Conservation (phyloP, 1,284 basidiomycete species). For the Mixia osmundae region DNA sequence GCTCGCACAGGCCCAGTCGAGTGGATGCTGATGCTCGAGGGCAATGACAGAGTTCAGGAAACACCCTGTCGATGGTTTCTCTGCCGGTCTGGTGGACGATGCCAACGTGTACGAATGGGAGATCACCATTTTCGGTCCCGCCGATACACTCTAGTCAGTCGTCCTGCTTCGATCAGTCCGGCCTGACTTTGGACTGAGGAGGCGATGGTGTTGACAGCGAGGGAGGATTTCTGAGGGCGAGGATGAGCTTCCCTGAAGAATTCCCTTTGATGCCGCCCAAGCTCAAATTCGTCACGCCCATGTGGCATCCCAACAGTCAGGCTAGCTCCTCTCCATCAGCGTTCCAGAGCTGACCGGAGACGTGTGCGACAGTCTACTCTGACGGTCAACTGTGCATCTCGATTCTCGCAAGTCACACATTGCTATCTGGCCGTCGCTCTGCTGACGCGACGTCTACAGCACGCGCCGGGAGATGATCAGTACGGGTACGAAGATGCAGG, state of each 20-base stretch:
- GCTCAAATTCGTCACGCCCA: slow-evolving; percentile 82
- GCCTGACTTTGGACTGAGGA: slow-evolving; percentile 7
- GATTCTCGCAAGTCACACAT: slow-evolving; percentile 43
- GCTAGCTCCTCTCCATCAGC: slow-evolving; percentile 3
- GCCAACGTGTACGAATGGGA: slow-evolving; percentile 86
- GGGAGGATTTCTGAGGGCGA: slow-evolving; percentile 75
- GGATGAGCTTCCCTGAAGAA: slow-evolving; percentile 64
- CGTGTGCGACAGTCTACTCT: slow-evolving; percentile 43
- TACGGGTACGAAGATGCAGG: slow-evolving; percentile 95
- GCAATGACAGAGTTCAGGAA: no score
- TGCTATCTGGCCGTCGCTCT: neutral
- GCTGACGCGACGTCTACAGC: slow-evolving; percentile 30
- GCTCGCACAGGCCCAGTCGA: no score
- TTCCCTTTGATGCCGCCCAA: slow-evolving; percentile 81
- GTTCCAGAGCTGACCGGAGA: neutral
- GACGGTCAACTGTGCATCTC: slow-evolving; percentile 87
- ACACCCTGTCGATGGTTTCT: no score
- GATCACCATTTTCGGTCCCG: slow-evolving; percentile 28
- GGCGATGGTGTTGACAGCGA: slow-evolving; percentile 32
- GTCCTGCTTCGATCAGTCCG: no score
- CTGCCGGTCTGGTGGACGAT: slow-evolving; percentile 80
- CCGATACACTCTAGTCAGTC: slow-evolving; percentile 65
- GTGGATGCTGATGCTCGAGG: no score
- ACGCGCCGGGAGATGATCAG: slow-evolving; percentile 88
- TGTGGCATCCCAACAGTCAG: slow-evolving; percentile 98